These are phyloP conservation scores for Boletus pseudo-olivaceus DNA, from an alignment of 768 basidiomycete species.

Conservation along the genomic window DNA sequence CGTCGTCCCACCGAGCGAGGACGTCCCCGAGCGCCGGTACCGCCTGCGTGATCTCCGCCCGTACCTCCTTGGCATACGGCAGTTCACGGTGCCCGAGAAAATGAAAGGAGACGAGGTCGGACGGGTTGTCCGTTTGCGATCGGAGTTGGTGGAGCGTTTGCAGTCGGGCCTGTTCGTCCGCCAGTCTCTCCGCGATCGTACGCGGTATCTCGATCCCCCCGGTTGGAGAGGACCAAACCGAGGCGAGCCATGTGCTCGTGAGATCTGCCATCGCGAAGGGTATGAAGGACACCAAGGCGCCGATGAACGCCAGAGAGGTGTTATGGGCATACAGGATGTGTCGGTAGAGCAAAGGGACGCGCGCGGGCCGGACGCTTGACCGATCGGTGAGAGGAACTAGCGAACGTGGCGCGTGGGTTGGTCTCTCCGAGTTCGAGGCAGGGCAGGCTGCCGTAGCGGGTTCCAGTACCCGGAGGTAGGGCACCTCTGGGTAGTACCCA, in stretches of 20 bases:
- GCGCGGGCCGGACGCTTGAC: constrained; percentile 27
- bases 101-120: constrained; percentile 26
- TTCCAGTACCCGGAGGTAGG: constrained; percentile 37
- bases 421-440: neutral
- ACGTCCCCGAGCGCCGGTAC: constrained; percentile 14
- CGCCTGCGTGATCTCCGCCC: constrained; percentile 13
- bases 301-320: constrained; percentile 46
- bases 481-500: constrained; percentile 42
- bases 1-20: constrained; percentile 27
- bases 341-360: constrained; percentile 44
- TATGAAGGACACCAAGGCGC: constrained; percentile 40
- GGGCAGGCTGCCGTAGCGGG: neutral
- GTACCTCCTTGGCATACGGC: constrained; percentile 18
- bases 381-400: constrained; percentile 31
- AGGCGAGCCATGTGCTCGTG: constrained; percentile 46
- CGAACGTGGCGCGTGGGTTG: neutral
- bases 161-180: constrained; percentile 38
- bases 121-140: constrained; percentile 23
- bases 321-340: constrained; percentile 46
- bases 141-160: constrained; percentile 17
- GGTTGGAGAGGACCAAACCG: constrained; percentile 34
- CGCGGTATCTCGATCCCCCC: constrained; percentile 32
- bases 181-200: constrained; percentile 32
- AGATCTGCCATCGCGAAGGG: constrained; percentile 50
- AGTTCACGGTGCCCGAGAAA: constrained; percentile 20